Conservation (phyloP, 768 basidiomycete genomes). For the Mycena alexandri region DNA sequence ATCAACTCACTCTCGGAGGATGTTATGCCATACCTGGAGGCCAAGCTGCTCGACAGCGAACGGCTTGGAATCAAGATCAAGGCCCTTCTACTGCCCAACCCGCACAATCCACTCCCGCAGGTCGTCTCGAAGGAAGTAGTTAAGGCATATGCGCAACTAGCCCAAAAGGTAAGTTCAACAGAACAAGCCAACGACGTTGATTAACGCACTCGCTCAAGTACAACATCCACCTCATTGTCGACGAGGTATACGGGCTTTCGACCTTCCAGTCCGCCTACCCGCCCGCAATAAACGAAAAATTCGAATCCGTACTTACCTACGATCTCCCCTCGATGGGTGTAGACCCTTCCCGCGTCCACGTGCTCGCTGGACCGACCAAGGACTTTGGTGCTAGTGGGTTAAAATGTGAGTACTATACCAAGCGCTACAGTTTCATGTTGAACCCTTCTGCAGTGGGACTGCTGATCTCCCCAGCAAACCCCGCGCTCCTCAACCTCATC, state of each 20-base stretch:
- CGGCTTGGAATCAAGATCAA: slow-evolving; percentile 38
- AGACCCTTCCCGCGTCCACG: slow-evolving; percentile 43
- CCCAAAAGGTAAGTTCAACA: slow-evolving; percentile 28
- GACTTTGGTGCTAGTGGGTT: slow-evolving; percentile 48
- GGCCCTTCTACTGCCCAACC: slow-evolving; percentile 46
- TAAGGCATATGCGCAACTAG: slow-evolving; percentile 37
- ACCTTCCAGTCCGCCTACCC: slow-evolving; percentile 41
- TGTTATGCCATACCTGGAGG: slow-evolving; percentile 41
- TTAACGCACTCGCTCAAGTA: slow-evolving; percentile 19
- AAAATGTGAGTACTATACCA: slow-evolving; percentile 22
- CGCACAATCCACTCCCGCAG: slow-evolving; percentile 47
- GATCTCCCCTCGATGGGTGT: slow-evolving; percentile 38
- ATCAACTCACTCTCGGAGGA: slow-evolving; percentile 30
- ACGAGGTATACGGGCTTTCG: slow-evolving; percentile 47
- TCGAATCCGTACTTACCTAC: slow-evolving; percentile 40
- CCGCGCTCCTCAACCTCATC: slow-evolving; percentile 36
- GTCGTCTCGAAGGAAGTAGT: slow-evolving; percentile 40
- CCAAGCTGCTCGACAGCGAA: slow-evolving; percentile 34
- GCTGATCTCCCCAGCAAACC: slow-evolving; percentile 37
- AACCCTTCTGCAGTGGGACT: slow-evolving; percentile 36
- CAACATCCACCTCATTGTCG: slow-evolving; percentile 46
- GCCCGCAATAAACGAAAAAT: slow-evolving; percentile 28
- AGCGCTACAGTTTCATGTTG: background rate
- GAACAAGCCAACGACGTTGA: no score
- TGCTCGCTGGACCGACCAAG: slow-evolving; percentile 47